Conservation (phyloP, 2,329 filamentous ascomycete species). For the Sarocladium kiliense region DNA sequence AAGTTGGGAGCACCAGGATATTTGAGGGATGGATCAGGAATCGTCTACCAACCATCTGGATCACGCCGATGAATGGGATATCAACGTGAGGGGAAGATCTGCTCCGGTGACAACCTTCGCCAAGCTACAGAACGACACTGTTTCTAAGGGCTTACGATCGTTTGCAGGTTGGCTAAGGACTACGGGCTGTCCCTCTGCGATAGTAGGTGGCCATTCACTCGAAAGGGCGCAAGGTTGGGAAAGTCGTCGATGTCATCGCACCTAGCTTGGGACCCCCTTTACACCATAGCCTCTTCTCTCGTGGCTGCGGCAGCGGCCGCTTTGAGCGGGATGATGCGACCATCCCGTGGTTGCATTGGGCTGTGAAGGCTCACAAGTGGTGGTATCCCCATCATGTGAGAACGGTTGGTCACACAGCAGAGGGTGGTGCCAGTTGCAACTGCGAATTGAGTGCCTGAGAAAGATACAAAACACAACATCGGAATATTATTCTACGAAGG, state of each 20-base stretch:
- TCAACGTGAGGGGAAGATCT: background rate
- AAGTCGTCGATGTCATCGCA: conserved; percentile 9
- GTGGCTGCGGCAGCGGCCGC: background rate
- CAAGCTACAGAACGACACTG: background rate
- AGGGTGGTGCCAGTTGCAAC: background rate
- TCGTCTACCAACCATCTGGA: background rate
- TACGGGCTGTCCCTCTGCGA: background rate
- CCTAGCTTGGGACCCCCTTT: background rate
- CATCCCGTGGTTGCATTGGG: background rate
- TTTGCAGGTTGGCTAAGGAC: background rate
- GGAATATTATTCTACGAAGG: too few species aligned
- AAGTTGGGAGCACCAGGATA: background rate
- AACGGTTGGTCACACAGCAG: background rate
- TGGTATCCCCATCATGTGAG: background rate
- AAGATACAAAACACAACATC: too few species aligned
- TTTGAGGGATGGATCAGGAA: background rate
- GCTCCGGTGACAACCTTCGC: background rate
- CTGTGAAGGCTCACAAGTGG: too few species aligned
- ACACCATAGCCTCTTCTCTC: background rate
- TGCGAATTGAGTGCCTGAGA: background rate
- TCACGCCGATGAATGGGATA: background rate
- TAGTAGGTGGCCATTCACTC: background rate
- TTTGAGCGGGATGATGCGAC: conserved; percentile 4
- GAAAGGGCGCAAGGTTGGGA: background rate
- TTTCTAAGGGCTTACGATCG: background rate